These are phyloP conservation scores for Tylopilus subfusipes DNA, from an alignment of 768 basidiomycete genomes.

Conservation along the genomic window DNA sequence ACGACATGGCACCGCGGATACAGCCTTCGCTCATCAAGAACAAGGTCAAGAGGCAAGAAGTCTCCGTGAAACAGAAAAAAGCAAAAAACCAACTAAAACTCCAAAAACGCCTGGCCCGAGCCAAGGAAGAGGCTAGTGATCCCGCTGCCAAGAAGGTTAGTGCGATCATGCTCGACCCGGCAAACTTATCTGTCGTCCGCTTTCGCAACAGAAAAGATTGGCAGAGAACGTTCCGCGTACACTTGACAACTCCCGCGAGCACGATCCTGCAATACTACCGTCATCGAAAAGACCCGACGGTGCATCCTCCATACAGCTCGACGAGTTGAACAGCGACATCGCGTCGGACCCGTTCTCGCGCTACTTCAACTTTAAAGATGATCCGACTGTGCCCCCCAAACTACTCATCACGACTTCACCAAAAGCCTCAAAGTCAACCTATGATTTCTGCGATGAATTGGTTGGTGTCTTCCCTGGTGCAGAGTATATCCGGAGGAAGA, in stretches of 20 bases:
- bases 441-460: slow-evolving; percentile 90
- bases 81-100: slow-evolving; percentile 80
- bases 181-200: background rate
- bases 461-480: slow-evolving; percentile 88
- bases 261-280: slow-evolving; percentile 49
- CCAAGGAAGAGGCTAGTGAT: slow-evolving; percentile 73
- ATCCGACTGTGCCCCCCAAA: slow-evolving; percentile 75
- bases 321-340: slow-evolving; percentile 66
- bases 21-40: slow-evolving; percentile 75
- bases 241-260: slow-evolving; percentile 89
- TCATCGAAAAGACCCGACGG: slow-evolving; percentile 29
- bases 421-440: slow-evolving; percentile 83
- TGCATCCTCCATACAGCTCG: slow-evolving; percentile 38
- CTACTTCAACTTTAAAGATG: slow-evolving; percentile 66
- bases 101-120: slow-evolving; percentile 70
- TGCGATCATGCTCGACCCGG: slow-evolving; percentile 1
- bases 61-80: slow-evolving; percentile 68
- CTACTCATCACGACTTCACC: slow-evolving; percentile 88
- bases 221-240: slow-evolving; percentile 86
- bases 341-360: slow-evolving; percentile 73
- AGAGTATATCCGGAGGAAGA: slow-evolving; percentile 82
- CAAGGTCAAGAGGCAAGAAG: slow-evolving; percentile 82
- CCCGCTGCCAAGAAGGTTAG: slow-evolving; percentile 75
- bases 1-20: slow-evolving; percentile 55
- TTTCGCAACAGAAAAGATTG: slow-evolving; percentile 66